Percentiles rank a stretch among this genome's conserved stretches.
These are phyloP conservation scores for Claviceps sp. DNA, from an alignment of 2,329 filamentous ascomycete genomes.

Conservation along the genomic window DNA sequence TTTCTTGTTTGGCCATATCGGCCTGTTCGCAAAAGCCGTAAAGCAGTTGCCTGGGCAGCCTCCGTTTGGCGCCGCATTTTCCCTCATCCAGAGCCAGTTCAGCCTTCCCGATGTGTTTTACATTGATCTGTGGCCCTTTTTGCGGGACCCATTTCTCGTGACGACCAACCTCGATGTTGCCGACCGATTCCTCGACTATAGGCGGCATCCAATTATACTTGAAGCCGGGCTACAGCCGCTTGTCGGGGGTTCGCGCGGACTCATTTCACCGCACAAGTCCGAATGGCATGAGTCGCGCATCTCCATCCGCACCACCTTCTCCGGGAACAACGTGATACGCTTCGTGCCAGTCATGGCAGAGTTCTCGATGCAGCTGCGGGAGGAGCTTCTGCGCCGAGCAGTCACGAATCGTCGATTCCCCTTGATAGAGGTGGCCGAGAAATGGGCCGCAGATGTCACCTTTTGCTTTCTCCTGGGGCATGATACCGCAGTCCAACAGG, in stretches of 20 bases:
- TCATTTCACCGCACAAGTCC: not conserved
- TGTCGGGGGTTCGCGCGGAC: not conserved
- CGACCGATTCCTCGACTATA: slow-evolving; percentile 2
- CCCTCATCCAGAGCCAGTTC: not conserved
- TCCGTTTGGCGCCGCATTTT: not conserved
- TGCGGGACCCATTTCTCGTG: not conserved
- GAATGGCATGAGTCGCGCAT: slow-evolving; percentile 3
- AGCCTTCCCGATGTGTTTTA: slow-evolving; percentile 1
- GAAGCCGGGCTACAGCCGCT: not conserved
- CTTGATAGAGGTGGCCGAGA: not conserved
- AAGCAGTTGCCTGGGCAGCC: not conserved
- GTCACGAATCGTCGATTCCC: not conserved
- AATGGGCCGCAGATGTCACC: slow-evolving; percentile 1
- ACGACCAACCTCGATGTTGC: not conserved
- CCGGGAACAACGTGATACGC: not conserved
- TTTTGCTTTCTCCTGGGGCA: not conserved
- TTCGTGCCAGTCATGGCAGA: slow-evolving; percentile 1
- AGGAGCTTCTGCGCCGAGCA: not conserved
- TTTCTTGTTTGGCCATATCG: not conserved
- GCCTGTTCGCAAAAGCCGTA: not conserved
- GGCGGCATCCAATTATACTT: not conserved
- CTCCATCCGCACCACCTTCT: not conserved
- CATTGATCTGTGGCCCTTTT: slow-evolving; percentile 1
- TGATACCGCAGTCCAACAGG: slow-evolving; percentile 1
- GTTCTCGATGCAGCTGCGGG: not conserved